phyloP scores from a whole-genome alignment of 768 basidiomycete genomes.

The Serendipita indica region DNA sequence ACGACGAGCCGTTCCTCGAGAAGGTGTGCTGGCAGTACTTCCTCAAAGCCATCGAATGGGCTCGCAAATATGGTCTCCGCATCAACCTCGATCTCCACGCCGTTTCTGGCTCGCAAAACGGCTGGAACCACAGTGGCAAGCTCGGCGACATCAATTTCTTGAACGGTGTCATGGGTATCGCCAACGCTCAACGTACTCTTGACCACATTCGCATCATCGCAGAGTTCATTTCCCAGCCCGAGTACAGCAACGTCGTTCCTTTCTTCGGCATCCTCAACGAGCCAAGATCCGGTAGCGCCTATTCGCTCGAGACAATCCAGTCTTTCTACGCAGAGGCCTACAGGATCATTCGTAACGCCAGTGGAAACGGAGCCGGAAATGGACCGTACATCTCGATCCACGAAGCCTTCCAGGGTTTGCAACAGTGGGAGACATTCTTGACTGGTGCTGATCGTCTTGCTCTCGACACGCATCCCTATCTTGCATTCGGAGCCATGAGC shows the following conservation, averaged over 20 bases:
- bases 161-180: conserved; percentile 65
- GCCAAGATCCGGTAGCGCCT: conserved; percentile 5
- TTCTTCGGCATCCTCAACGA: conserved; percentile 14
- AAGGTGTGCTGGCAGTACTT: conserved; percentile 71
- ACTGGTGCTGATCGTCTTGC: conserved; percentile 45
- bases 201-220: conserved; percentile 59
- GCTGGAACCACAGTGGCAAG: conserved; percentile 41
- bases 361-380: conserved; percentile 56
- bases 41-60: conserved; percentile 62
- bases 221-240: conserved; percentile 69
- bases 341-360: conserved; percentile 52
- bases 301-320: neutral
- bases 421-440: conserved; percentile 34
- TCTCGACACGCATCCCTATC: conserved; percentile 56
- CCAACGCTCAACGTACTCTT: conserved; percentile 68
- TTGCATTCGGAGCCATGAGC: conserved; percentile 36
- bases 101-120: conserved; percentile 68
- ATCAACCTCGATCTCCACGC: conserved; percentile 70
- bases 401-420: conserved; percentile 45
- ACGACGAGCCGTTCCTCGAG: conserved; percentile 61
- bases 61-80: conserved; percentile 78
- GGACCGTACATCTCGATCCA: conserved; percentile 43
- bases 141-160: conserved; percentile 47
- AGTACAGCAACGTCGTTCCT: conserved; percentile 17
- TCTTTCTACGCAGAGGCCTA: conserved; percentile 26